Evolutionary conservation across 768 basidiomycete genomes (phyloP).

Genomic region (Scleroderma citrinum): DNA sequence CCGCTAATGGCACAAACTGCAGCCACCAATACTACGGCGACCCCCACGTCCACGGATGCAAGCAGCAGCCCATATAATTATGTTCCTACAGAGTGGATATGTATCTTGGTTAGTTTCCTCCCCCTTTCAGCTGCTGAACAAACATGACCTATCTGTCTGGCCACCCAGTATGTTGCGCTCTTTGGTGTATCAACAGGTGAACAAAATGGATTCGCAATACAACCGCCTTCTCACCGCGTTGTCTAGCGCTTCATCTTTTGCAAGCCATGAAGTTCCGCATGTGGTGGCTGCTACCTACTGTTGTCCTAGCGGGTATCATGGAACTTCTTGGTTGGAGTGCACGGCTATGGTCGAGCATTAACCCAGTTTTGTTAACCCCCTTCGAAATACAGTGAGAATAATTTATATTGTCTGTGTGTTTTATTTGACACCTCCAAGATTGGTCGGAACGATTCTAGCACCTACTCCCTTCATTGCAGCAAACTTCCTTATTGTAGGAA

Average conservation of each 20-base stretch:
- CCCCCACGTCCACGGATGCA: background rate
- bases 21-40: background rate
- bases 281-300: slow-evolving; percentile 52
- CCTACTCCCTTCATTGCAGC: slow-evolving; percentile 55
- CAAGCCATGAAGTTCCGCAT: slow-evolving; percentile 40
- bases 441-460: slow-evolving; percentile 40
- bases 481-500: slow-evolving; percentile 49
- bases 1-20: background rate
- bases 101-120: background rate
- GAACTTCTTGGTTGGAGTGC: slow-evolving; percentile 55
- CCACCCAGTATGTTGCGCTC: background rate
- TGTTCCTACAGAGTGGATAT: background rate
- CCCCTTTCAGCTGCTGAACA: background rate
- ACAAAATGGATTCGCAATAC: no score
- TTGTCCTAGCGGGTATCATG: slow-evolving; percentile 39
- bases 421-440: slow-evolving; percentile 6
- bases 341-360: slow-evolving; percentile 43
- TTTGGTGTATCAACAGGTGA: background rate
- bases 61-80: background rate
- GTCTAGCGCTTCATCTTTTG: slow-evolving; percentile 39
- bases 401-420: no score
- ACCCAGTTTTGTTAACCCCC: slow-evolving; percentile 15
- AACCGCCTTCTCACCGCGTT: background rate
- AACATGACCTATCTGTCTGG: background rate
- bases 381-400: slow-evolving; percentile 41